Conservation (phyloP, 1,284 basidiomycete genomes). For the Microbotryomycetes sp. region DNA sequence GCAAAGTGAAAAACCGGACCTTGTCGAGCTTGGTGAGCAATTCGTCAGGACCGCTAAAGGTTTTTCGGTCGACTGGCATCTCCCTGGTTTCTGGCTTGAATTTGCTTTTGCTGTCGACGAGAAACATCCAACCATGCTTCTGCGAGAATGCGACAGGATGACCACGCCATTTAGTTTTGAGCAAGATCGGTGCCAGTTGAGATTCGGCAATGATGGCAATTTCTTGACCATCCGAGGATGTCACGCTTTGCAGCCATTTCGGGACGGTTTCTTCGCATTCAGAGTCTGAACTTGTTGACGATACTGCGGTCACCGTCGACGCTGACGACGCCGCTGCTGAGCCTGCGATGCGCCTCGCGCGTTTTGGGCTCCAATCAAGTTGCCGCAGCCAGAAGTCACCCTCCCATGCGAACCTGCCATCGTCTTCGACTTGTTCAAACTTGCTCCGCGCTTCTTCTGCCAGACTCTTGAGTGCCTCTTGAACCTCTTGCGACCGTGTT, state of each 20-base stretch:
- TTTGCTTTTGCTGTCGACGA: conserved; percentile 20
- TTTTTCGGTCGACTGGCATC: conserved; percentile 26
- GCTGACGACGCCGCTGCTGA: neutral
- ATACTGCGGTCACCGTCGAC: neutral
- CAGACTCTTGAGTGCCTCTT: conserved; percentile 58
- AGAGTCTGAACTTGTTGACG: neutral
- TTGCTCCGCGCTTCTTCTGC: conserved; percentile 56
- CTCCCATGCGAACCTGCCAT: conserved; percentile 52
- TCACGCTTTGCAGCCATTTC: conserved; percentile 9
- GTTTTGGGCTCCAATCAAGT: conserved; percentile 91
- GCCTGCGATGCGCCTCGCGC: conserved; percentile 24
- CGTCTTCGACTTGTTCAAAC: conserved; percentile 41
- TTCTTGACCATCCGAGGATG: conserved; percentile 9
- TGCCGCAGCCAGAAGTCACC: conserved; percentile 82
- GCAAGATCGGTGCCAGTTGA: conserved; percentile 32
- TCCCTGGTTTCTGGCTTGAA: conserved; percentile 34
- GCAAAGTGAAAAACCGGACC: conserved; percentile 17
- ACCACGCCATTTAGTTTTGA: conserved; percentile 31
- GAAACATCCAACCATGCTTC: conserved; percentile 36
- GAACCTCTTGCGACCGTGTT: conserved; percentile 68
- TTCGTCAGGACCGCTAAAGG: conserved; percentile 14
- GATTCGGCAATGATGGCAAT: conserved; percentile 16
- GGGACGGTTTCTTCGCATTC: neutral
- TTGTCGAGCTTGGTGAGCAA: conserved; percentile 13
- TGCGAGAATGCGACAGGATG: conserved; percentile 31